Evolutionary conservation across 179 eudicot genomes (phyloP), one percentile per base, ranked within the genome.

Genomic region (Heliamphora pulchella): DNA sequence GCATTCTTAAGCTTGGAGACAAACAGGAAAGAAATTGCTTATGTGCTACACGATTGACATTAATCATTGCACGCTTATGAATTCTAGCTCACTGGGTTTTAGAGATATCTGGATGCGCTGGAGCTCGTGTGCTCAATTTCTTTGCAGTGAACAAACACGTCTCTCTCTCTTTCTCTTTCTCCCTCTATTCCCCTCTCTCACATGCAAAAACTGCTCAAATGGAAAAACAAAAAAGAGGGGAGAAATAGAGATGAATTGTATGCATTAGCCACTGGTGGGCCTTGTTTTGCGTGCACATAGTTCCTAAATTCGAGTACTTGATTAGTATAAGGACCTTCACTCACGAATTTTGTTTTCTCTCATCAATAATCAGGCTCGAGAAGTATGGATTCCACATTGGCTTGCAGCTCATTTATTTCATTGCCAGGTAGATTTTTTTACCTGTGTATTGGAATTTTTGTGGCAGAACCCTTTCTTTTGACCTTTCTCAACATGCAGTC

Each of bases 381-480:
- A 88, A 84, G 84, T 91, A 44, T 91, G 95, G 95, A 82, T 92
- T 80, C 95, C 93, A 71, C 92, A 94, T 76, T 92, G 97, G 97
- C 88, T 92, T 59, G 81, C 89, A 61, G 85, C 84, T 81, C 91
- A 88, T 84, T 62, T 82, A 71, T 70, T 84, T 79, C 85, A 86
- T 77, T 85, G 80, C 79, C 84, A 90, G 96, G 96, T 93, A 11
- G 0, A 41, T 82, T 46, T 11, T 13, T 7, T 62, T 3, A n/a
- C 11, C 5, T 53, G 46, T 75, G 43, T 80, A 2, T 63, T 11
- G 58, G 17, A 51, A 41, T 13, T 55, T 44, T 47, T 66, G 5
- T 47, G 17, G 61, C 46, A 48, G 6, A 13, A 53, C 8, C 14
- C 46, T 39, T 17, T 51, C 7, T 81, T 31, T 73, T 76, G 39